Evolutionary conservation across 2,329 filamentous ascomycete species (phyloP).

Genomic region (Pyrenophora graminea): DNA sequence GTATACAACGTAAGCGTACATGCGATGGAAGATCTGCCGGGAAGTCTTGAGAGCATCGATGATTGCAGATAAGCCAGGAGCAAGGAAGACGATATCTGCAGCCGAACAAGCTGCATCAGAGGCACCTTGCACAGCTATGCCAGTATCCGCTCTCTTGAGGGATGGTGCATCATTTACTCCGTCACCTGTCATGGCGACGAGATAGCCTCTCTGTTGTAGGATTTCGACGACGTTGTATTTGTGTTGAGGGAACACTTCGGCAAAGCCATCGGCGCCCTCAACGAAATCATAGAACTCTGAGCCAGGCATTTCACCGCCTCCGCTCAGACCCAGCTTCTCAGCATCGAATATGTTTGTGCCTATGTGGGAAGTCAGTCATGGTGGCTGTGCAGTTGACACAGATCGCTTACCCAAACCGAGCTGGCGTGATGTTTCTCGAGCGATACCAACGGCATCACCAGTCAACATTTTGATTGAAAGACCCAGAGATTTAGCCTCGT

Average conservation of each 20-base stretch:
- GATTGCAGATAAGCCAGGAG: constrained; percentile 86
- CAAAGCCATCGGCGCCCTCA: constrained; percentile 92
- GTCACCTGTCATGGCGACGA: constrained; percentile 95
- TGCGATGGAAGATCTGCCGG: constrained; percentile 93
- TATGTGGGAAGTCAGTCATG: not conserved
- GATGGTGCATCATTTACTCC: constrained; percentile 94
- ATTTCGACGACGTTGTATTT: constrained; percentile 95
- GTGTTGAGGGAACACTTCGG: constrained; percentile 92
- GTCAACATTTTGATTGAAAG: constrained; percentile 96
- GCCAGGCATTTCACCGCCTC: constrained; percentile 88
- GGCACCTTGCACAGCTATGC: constrained; percentile 91
- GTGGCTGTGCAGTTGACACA: not conserved
- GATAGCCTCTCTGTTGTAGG: constrained; percentile 87
- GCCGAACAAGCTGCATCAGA: constrained; percentile 89
- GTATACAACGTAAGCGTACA: constrained; percentile 96
- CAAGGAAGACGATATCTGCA: constrained; percentile 92
- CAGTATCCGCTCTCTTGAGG: constrained; percentile 93
- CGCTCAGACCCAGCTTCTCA: constrained; percentile 86
- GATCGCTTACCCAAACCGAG: constrained; percentile 68
- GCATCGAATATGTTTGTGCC: constrained; percentile 91
- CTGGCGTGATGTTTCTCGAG: constrained; percentile 87
- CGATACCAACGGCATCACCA: constrained; percentile 91
- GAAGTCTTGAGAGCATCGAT: constrained; percentile 92
- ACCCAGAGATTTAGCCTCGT: constrained; percentile 85
- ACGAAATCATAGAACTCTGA: constrained; percentile 96